Evolutionary conservation across 108 stramenopile species (phyloP), one percentile per base, ranked within the genome.

Genomic region (Nitzschia inconspicua): DNA sequence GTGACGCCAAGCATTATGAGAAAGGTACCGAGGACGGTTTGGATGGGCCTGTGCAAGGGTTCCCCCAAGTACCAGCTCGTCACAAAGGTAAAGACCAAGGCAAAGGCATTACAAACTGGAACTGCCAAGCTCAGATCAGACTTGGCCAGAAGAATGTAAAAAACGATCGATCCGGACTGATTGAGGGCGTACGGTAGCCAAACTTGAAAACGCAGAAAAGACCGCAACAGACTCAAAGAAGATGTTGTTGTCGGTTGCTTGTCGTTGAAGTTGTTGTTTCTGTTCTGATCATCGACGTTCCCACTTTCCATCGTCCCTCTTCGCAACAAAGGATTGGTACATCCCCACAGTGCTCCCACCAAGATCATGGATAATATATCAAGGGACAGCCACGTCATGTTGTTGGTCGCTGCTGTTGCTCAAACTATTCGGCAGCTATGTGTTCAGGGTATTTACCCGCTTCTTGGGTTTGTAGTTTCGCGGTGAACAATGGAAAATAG

Each of bases 251-350:
- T 0, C 13, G 25, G 6, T 47, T 42, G 23, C 35, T 3, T 48
- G 28, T 27, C 19, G 11, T 29, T 16, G n/a, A 23, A 3, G 64
- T 13, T 22, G 39, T 37, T 41, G 25, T 36, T 62, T 40, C 57
- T 41, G 57, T 52, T 44, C 16, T 54, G 55, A 36, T 49, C 50
- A 41, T 44, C 3, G 11, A 59, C 0, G 47, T 27, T 58, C 42
- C 42, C 50, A 37, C 44, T 57, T n/a, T 75, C 68, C 11, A 47
- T 39, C 25, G 82, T 54, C 7, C 82, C 90, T 47, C 78, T 73
- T 40, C 90, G 79, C 70, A 92, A 65, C 4, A 92, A 55, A 8
- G 90, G 90, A 78, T 92, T 92, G 10, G 90, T 92, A 57, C 90
- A 92, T 22, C 90, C 90, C 90, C 90, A 92, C 23, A 92, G 52